Conservation (phyloP, 768 basidiomycete genomes). For the Leccinum broughii region DNA sequence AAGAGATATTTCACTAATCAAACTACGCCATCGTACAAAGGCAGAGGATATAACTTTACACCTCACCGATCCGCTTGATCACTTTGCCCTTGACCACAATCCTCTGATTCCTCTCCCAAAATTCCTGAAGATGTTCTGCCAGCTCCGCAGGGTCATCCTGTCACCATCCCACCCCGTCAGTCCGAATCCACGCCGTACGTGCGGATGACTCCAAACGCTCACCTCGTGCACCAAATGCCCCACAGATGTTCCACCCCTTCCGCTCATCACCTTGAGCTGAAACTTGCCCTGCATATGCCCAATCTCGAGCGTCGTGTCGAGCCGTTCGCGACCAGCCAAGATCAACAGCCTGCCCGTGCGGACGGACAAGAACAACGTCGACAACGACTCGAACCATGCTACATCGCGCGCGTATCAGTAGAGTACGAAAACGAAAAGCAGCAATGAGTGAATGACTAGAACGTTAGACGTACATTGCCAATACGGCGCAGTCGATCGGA, state of each 20-base stretch:
- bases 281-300: constrained; percentile 98
- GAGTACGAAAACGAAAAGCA: not conserved
- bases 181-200: not conserved
- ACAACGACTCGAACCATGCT: constrained; percentile 94
- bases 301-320: constrained; percentile 93
- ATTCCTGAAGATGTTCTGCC: constrained; percentile 81
- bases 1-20: not conserved
- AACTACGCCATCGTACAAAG: not conserved
- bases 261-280: constrained; percentile 77
- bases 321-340: constrained; percentile 88
- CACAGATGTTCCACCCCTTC: constrained; percentile 51
- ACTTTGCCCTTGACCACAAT: constrained; percentile 52
- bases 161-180: not conserved
- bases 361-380: constrained; percentile 71
- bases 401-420: constrained; percentile 1
- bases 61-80: constrained; percentile 57
- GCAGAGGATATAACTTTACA: constrained; percentile 19
- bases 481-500: constrained; percentile 82
- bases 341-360: constrained; percentile 85
- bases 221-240: constrained; percentile 97
- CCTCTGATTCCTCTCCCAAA: constrained; percentile 88
- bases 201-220: constrained; percentile 20
- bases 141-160: constrained; percentile 85
- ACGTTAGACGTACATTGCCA: constrained; percentile 69
- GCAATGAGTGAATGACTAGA: not conserved